Conservation (phyloP, 129 eudicot genomes). For the Flaveria ramosissima region DNA sequence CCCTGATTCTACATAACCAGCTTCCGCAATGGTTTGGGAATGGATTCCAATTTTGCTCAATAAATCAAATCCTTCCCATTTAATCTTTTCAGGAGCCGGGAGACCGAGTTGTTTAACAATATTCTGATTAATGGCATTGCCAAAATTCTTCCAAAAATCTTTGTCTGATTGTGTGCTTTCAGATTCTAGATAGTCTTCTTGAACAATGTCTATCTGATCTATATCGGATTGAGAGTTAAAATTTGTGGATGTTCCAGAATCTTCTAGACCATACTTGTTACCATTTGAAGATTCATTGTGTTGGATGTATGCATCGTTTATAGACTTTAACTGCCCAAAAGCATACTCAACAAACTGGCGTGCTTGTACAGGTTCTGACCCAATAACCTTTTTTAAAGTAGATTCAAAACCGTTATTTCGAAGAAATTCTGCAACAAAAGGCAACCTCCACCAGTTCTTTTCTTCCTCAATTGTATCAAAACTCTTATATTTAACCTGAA, state of each 20-base stretch:
- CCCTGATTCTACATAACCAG: conserved; percentile 78
- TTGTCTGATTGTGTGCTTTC: conserved; percentile 59
- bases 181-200: conserved; percentile 26
- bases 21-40: conserved; percentile 66
- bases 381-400: conserved; percentile 64
- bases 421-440: conserved; percentile 77
- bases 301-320: conserved; percentile 66
- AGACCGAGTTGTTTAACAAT: conserved; percentile 79
- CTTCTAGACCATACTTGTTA: conserved; percentile 20
- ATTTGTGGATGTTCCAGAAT: conserved; percentile 20
- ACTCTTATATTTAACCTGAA: conserved; percentile 80
- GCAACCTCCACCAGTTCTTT: conserved; percentile 78
- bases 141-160: conserved; percentile 75
- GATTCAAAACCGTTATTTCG: conserved; percentile 71
- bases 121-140: conserved; percentile 59
- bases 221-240: conserved; percentile 25
- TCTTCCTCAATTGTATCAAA: conserved; percentile 77
- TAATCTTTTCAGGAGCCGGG: conserved; percentile 75
- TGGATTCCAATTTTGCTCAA: conserved; percentile 64
- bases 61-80: conserved; percentile 85
- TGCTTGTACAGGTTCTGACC: conserved; percentile 91
- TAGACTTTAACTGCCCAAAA: conserved; percentile 73
- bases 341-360: conserved; percentile 92
- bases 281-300: conserved; percentile 31
- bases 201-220: conserved; percentile 17